Base-by-base conservation (phyloP, 768 basidiomycete species). In the Boletus tomentosulus region DNA sequence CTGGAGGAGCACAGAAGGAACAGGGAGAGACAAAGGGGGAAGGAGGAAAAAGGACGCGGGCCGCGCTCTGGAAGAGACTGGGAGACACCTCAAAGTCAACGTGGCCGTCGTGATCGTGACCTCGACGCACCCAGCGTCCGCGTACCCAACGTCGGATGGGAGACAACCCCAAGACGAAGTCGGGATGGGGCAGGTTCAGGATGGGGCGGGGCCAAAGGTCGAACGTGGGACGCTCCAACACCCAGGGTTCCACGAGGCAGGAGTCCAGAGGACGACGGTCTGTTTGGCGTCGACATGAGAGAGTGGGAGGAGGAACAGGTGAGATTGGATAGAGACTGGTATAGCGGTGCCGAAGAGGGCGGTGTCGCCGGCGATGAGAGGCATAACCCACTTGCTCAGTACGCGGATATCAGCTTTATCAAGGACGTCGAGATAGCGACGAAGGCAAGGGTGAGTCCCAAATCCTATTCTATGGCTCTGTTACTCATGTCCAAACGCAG, bases 241-340 rank as follows among this genome's bases (percentile, higher is more conserved):
- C 91, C 91, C 6, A 78, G 87, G 45, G 76, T 75, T 43, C 76
- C 79, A 2, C 75, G 89, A 61, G 85, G 80, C 3, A 81, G 76
- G 0, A 89, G 87, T 57, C 84, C 85, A 6, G 87, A 89, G 45
- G 86, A 85, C 31, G 85, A 81, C 48, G 80, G 73, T 25, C 78
- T 80, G 13, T 70, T 82, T 19, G 83, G 80, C 8, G 69, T 95
- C 28, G 89, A 94, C 65, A 77, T 81, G 42, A 78, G 89, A 47
- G 96, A 19, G 19, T 99, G 97, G 97, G 97, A 98, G 69, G 96
- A 98, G 63, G 97, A 98, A 67, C 94, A 97, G 68, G 79, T 93
- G 12, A 79, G 80, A 55, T 66, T 98, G 64, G 97, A 99, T 70
- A 78, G 97, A 27, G 94, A 98, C 64, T 99, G 97, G 97, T 99